Evolutionary conservation across 768 basidiomycete species (phyloP).

Genomic region (Rhodosporidiobolus odoratus): DNA sequence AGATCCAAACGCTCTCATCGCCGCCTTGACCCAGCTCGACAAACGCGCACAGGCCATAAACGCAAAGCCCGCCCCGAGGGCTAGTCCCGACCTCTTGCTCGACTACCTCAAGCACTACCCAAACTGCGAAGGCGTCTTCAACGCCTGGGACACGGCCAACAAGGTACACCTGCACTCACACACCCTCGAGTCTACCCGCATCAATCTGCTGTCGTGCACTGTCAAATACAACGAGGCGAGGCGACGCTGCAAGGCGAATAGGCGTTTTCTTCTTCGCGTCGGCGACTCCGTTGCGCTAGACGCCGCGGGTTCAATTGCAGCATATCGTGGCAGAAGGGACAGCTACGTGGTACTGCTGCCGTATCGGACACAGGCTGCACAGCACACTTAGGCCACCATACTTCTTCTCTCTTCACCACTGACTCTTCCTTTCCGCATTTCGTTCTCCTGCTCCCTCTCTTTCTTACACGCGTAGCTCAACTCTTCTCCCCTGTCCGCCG

Average conservation of each 20-base stretch:
- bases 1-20: conserved; percentile 6
- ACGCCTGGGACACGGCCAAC: conserved; percentile 34
- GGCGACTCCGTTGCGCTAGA: too few relatives aligned
- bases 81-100: conserved; percentile 23
- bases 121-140: conserved; percentile 27
- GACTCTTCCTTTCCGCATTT: background rate
- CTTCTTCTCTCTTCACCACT: background rate
- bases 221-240: too few relatives aligned
- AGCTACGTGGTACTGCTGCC: too few relatives aligned
- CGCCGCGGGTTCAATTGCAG: too few relatives aligned
- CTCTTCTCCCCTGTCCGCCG: conserved; percentile 34
- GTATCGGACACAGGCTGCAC: too few relatives aligned
- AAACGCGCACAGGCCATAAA: conserved; percentile 22
- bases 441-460: background rate
- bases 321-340: too few relatives aligned
- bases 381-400: too few relatives aligned
- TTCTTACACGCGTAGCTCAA: conserved; percentile 16
- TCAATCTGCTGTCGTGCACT: too few relatives aligned
- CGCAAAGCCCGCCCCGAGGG: conserved; percentile 18
- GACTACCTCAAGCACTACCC: conserved; percentile 33
- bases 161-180: conserved; percentile 19
- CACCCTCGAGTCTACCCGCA: too few relatives aligned
- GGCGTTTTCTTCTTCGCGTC: too few relatives aligned
- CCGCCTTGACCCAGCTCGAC: conserved; percentile 30
- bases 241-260: too few relatives aligned